phyloP scores from a whole-genome alignment of 2,329 filamentous ascomycete genomes.

The Pyrenophora teres region DNA sequence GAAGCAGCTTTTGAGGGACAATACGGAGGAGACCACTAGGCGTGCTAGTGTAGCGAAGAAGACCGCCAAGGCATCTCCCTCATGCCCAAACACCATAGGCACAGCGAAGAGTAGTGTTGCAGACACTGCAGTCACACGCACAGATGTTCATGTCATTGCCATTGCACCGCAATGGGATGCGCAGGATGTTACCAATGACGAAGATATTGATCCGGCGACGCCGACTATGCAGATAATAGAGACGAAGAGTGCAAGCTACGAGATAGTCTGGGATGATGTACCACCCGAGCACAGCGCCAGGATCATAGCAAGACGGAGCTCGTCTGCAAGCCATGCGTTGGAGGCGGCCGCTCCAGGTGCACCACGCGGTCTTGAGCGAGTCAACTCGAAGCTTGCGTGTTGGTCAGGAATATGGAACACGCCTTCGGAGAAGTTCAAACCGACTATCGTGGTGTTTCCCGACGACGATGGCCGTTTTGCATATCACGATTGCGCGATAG shows the following conservation, averaged over 20 bases:
- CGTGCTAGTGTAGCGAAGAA: not conserved
- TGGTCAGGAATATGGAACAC: conserved; percentile 34
- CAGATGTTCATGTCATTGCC: conserved; percentile 44
- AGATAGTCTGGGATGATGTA: conserved; percentile 41
- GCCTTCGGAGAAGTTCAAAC: conserved; percentile 23
- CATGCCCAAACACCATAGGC: conserved; percentile 15
- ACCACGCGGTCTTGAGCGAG: conserved; percentile 31
- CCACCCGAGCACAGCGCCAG: conserved; percentile 14
- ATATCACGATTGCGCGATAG: conserved; percentile 15
- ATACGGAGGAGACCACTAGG: not conserved
- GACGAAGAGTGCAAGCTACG: conserved; percentile 33
- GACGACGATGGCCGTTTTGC: conserved; percentile 25
- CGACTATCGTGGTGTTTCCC: conserved; percentile 35
- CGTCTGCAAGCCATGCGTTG: conserved; percentile 27
- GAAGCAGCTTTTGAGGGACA: not conserved
- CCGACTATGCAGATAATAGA: conserved; percentile 43
- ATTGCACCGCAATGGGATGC: conserved; percentile 25
- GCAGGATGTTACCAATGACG: conserved; percentile 2
- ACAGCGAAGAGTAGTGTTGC: conserved; percentile 30
- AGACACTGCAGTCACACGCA: conserved; percentile 36
- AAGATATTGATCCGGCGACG: conserved; percentile 25
- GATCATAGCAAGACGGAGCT: conserved; percentile 18
- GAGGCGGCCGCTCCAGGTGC: conserved; percentile 16
- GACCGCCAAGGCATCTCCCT: not conserved
- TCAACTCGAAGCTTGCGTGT: conserved; percentile 39